Evolutionary conservation across 805 yeast species (phyloP).

Genomic region (Wickerhamomyces mucosus): DNA sequence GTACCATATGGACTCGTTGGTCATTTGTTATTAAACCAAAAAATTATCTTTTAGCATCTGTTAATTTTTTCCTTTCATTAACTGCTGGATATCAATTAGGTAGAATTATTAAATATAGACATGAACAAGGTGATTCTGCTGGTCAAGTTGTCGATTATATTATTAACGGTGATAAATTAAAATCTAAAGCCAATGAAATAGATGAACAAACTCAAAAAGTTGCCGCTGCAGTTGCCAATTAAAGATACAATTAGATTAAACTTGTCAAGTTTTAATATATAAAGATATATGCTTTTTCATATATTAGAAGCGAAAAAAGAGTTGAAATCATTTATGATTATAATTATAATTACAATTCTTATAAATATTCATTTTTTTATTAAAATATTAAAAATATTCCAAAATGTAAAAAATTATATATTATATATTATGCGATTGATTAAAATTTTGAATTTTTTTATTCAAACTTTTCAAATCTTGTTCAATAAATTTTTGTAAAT

Average conservation of each 20-base stretch:
- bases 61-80: constrained; percentile 83
- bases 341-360: too few relatives aligned
- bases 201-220: not conserved
- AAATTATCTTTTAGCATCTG: constrained; percentile 81
- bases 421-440: too few relatives aligned
- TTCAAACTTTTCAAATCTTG: too few relatives aligned
- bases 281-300: too few relatives aligned
- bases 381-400: too few relatives aligned
- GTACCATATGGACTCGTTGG: constrained; percentile 97
- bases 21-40: constrained; percentile 87
- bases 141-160: constrained; percentile 51
- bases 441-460: too few relatives aligned
- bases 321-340: too few relatives aligned
- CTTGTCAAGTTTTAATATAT: too few relatives aligned
- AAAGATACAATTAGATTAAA: not conserved
- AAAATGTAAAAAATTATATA: too few relatives aligned
- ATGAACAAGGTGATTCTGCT: constrained; percentile 50
- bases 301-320: too few relatives aligned
- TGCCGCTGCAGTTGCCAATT: constrained; percentile 1
- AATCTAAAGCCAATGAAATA: not conserved
- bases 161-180: constrained; percentile 31
- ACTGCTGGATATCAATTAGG: constrained; percentile 81
- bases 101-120: constrained; percentile 65
- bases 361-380: too few relatives aligned
- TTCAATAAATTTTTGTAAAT: too few relatives aligned